Evolutionary conservation across 352 stramenopile species (phyloP), one percentile per base, ranked within the genome.

Genomic region (Globisporangium recalcitrans): DNA sequence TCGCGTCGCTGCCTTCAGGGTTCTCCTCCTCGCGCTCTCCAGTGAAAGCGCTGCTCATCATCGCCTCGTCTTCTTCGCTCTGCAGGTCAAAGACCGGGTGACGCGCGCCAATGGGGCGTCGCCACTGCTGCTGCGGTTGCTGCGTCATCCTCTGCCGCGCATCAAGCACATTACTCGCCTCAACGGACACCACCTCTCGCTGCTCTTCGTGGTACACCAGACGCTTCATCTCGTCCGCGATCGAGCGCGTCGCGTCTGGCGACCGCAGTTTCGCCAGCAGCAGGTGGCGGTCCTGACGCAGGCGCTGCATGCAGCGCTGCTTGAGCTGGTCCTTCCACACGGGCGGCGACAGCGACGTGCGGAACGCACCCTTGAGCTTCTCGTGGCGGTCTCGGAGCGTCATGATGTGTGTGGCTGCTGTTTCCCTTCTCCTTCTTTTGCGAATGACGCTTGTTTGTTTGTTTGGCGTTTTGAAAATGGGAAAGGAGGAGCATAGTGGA

Each of bases 301-400:
- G 67, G 0, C 83, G 78, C 74, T 82, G 71, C 52, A 93, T 73
- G 69, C 82, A 93, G 26, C 80, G 77, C 64, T 85, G 68, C 56
- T 82, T 85, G 16, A 93, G 72, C 61, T 90, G 79, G 54, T 88
- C 79, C 63, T 93, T 93, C 76, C 82, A 89, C 56, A 74, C 63
- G 6, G 77, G 81, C n/a, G 81, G 81, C 38, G 81, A 89, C 48
- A 91, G 67, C 49, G 74, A 88, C 59, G 68, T 60, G 49, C 72
- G 74, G 59, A 71, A 75, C 29, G 49, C 9, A 21, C 59, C 60
- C 52, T 71, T 71, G 24, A 74, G 59, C 36, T 55, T 40, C 34
- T 56, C 53, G 34, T 55, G 64, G 44, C 51, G 64, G 7, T 68
- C 60, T 21, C 54, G 52, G 9, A 66, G 52, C 26, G 52, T 55